Evolutionary conservation across 1,284 basidiomycete genomes (phyloP), one percentile per base, ranked within the genome.

Genomic region (Abortiporus biennis): DNA sequence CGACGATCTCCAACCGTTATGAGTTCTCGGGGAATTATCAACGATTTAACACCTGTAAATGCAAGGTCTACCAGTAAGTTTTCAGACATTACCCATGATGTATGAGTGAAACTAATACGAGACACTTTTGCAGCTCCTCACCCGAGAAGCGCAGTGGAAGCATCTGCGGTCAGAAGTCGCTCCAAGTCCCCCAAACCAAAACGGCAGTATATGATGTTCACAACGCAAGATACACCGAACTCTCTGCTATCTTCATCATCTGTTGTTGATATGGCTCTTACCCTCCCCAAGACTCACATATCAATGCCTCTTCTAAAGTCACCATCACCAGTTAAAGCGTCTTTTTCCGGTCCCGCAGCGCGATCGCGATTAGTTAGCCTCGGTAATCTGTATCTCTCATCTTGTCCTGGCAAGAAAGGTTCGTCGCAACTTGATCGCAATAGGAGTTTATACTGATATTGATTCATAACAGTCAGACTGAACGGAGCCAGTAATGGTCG

Each of bases 361-460:
- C n/a, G n/a, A n/a, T n/a, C n/a, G n/a, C n/a, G n/a, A n/a, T n/a
- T n/a, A n/a, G n/a, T n/a, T n/a, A n/a, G 52, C 27, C 62, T 97
- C 1, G 95, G 95, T n/a, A 98, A 98, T 61, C 62, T 99, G 25
- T 74, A 88, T 36, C 65, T 99, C 22, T 92, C 88, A 2, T 94
- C 90, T 4, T 98, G 94, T 65, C 95, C 95, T 0, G 95, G 95
- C 6, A 99, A 98, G 65, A 93, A 97, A 71, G 79, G 84, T 82
- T 29, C n/a, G 8, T 9, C 23, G 2, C 20, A 25, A 38, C 45
- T 34, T 43, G 36, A 16, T 27, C 23, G 31, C 27, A 42, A n/a
- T n/a, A n/a, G n/a, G n/a, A n/a, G n/a, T n/a, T n/a, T n/a, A n/a
- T n/a, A n/a, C n/a, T n/a, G n/a, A n/a, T n/a, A n/a, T n/a, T n/a